These are phyloP conservation scores for Oryza longistaminata DNA, from an alignment of 176 grass and related monocot species.

Conservation along the genomic window DNA sequence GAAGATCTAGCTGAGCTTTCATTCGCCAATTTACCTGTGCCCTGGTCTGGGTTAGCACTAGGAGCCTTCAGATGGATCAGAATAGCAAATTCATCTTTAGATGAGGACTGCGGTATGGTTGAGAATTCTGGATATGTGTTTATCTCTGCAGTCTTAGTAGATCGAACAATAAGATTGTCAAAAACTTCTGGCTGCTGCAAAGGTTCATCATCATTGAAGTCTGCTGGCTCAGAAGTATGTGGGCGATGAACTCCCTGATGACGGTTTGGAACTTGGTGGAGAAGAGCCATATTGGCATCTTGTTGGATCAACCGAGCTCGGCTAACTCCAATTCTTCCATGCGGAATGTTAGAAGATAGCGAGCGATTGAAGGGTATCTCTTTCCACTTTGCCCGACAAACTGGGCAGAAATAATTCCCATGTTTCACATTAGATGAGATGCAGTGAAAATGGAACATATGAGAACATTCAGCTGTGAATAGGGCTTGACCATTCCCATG, in stretches of 20 bases:
- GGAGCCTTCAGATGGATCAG: slow-evolving; percentile 81
- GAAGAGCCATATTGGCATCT: slow-evolving; percentile 49
- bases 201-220: slow-evolving; percentile 87
- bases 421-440: slow-evolving; percentile 92
- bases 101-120: slow-evolving; percentile 53
- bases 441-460: slow-evolving; percentile 94
- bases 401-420: slow-evolving; percentile 81
- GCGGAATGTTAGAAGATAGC: slow-evolving; percentile 48
- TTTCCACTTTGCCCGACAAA: slow-evolving; percentile 93
- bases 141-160: slow-evolving; percentile 60
- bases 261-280: slow-evolving; percentile 48
- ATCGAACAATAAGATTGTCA: slow-evolving; percentile 36
- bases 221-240: slow-evolving; percentile 54
- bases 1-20: slow-evolving; percentile 27
- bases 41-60: slow-evolving; percentile 39
- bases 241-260: slow-evolving; percentile 37
- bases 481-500: slow-evolving; percentile 77
- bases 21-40: slow-evolving; percentile 28
- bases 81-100: slow-evolving; percentile 60
- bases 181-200: slow-evolving; percentile 40
- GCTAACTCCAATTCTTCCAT: slow-evolving; percentile 45
- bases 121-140: slow-evolving; percentile 69
- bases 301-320: slow-evolving; percentile 43
- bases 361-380: slow-evolving; percentile 72
- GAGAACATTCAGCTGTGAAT: slow-evolving; percentile 95